Evolutionary conservation across 345 rosid genomes (phyloP).

Genomic region (Arabidopsis arenosa): DNA sequence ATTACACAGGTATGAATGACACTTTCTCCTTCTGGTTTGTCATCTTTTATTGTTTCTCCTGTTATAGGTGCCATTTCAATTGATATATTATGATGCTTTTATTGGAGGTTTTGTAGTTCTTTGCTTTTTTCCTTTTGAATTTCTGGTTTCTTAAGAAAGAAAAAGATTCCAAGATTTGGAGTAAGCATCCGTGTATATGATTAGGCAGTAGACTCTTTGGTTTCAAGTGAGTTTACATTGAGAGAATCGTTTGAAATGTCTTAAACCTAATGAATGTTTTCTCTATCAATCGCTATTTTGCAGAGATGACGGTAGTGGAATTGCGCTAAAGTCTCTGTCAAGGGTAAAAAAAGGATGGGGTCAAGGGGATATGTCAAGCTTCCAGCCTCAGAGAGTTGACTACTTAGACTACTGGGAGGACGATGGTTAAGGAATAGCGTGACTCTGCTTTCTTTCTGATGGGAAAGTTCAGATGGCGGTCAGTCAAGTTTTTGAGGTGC

Average conservation of each 20-base stretch:
- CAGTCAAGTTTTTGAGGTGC: slow-evolving; percentile 24
- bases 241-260: neutral
- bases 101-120: slow-evolving; percentile 2
- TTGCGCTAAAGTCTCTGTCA: slow-evolving; percentile 71
- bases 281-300: slow-evolving; percentile 35
- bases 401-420: slow-evolving; percentile 62
- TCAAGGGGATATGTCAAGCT: slow-evolving; percentile 63
- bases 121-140: slow-evolving; percentile 29
- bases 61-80: neutral
- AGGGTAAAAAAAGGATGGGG: slow-evolving; percentile 86
- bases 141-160: slow-evolving; percentile 13
- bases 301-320: slow-evolving; percentile 98
- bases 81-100: slow-evolving; percentile 10
- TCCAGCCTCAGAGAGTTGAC: slow-evolving; percentile 59
- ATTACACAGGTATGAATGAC: slow-evolving; percentile 68
- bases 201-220: neutral
- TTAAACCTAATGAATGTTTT: slow-evolving; percentile 16
- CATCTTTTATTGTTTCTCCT: neutral
- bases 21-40: slow-evolving; percentile 4
- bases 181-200: slow-evolving; percentile 12
- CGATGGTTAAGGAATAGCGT: slow-evolving; percentile 34
- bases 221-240: slow-evolving; percentile 1
- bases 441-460: slow-evolving; percentile 18
- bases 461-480: slow-evolving; percentile 25
- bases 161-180: slow-evolving; percentile 13